These are phyloP conservation scores for Pestalotiopsis fici DNA, from an alignment of 2,329 filamentous ascomycete genomes.

Conservation along the genomic window DNA sequence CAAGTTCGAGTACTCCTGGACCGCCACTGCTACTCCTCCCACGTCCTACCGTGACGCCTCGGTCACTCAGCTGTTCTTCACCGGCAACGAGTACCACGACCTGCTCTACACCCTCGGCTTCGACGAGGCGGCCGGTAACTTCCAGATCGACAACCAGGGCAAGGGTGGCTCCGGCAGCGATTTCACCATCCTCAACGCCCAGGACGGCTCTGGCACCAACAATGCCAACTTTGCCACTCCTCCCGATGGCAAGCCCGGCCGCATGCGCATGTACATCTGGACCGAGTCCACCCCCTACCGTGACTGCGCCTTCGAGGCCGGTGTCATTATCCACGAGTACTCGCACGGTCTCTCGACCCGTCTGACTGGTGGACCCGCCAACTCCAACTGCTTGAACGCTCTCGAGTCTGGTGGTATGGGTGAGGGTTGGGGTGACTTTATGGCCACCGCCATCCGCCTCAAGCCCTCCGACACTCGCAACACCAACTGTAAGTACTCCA, in stretches of 20 bases:
- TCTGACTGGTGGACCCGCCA: constrained; percentile 58
- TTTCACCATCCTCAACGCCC: constrained; percentile 55
- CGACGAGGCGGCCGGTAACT: constrained; percentile 60
- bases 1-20: constrained; percentile 50
- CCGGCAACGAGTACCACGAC: constrained; percentile 60
- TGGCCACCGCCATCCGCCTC: constrained; percentile 47
- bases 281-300: constrained; percentile 45
- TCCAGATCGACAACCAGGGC: constrained; percentile 58
- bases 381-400: constrained; percentile 44
- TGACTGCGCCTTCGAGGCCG: constrained; percentile 59
- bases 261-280: constrained; percentile 64
- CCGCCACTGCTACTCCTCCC: constrained; percentile 32
- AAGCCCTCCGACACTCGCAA: constrained; percentile 42
- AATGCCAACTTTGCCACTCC: constrained; percentile 61
- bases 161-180: constrained; percentile 52
- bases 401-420: constrained; percentile 49
- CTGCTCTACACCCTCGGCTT: constrained; percentile 59
- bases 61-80: constrained; percentile 62
- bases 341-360: constrained; percentile 58
- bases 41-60: constrained; percentile 53
- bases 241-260: constrained; percentile 48
- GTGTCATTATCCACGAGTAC: constrained; percentile 62
- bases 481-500: constrained; percentile 32
- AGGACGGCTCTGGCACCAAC: constrained; percentile 56
- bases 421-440: constrained; percentile 53